These are phyloP conservation scores for Colletotrichum caudatum DNA, from an alignment of 2,329 filamentous ascomycete species.

Conservation along the genomic window DNA sequence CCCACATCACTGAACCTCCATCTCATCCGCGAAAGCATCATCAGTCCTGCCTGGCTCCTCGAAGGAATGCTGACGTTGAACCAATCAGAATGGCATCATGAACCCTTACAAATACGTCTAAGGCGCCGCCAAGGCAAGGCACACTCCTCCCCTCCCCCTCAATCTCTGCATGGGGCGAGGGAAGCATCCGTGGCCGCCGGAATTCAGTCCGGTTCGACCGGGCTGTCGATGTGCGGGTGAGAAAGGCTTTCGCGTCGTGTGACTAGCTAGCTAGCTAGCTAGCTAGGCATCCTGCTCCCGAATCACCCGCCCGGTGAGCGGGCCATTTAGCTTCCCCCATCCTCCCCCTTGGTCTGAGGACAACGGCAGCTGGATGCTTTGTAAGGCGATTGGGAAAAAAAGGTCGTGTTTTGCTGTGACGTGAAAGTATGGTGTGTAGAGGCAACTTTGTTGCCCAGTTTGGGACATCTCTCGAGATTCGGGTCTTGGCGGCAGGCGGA, in stretches of 20 bases:
- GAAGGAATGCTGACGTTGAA: slow-evolving; percentile 39
- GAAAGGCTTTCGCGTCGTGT: slow-evolving; percentile 14
- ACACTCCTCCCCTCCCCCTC: not conserved
- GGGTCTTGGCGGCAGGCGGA: slow-evolving; percentile 16
- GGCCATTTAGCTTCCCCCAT: slow-evolving; percentile 3
- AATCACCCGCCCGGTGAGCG: not conserved
- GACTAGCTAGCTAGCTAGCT: slow-evolving; percentile 6
- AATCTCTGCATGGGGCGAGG: slow-evolving; percentile 9
- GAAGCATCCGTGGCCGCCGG: slow-evolving; percentile 1
- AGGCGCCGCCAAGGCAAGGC: slow-evolving; percentile 39
- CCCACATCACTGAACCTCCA: slow-evolving; percentile 16
- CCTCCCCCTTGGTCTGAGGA: not conserved
- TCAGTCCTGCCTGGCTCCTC: slow-evolving; percentile 35
- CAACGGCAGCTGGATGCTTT: slow-evolving; percentile 6
- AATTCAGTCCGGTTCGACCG: slow-evolving; percentile 16
- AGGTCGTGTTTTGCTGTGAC: not conserved
- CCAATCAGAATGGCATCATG: slow-evolving; percentile 90
- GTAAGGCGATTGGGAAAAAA: not conserved
- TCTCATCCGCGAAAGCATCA: slow-evolving; percentile 6
- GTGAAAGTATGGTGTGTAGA: slow-evolving; percentile 9
- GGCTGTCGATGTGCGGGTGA: slow-evolving; percentile 17
- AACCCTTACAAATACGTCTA: slow-evolving; percentile 98
- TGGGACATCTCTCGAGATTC: slow-evolving; percentile 32
- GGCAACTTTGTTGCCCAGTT: slow-evolving; percentile 22
- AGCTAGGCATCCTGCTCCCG: slow-evolving; percentile 1